Evolutionary conservation across 768 basidiomycete genomes (phyloP).

Genomic region (Phlebiopsis flavidoalba): DNA sequence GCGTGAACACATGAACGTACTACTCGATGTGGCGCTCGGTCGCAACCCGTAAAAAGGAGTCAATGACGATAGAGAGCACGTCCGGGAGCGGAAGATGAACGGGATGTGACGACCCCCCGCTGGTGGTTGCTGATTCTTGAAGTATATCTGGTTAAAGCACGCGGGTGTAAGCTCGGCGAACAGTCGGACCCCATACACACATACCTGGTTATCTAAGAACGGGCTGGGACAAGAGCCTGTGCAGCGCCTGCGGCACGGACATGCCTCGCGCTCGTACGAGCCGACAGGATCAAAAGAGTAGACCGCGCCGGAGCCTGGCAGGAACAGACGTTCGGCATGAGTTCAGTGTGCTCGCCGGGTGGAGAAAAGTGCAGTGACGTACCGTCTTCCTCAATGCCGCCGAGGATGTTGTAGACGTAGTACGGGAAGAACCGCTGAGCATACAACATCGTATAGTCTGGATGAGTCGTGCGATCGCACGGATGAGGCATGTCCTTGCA

Average conservation of each 20-base stretch:
- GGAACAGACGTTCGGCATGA: slow-evolving; percentile 14
- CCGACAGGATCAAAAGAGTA: slow-evolving; percentile 99
- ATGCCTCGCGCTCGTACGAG: slow-evolving; percentile 95
- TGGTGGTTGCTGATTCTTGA: slow-evolving; percentile 87
- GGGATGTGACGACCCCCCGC: slow-evolving; percentile 66
- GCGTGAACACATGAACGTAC: slow-evolving; percentile 33
- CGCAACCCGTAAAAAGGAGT: slow-evolving; percentile 87
- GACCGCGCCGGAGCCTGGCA: slow-evolving; percentile 85
- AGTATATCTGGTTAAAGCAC: slow-evolving; percentile 76
- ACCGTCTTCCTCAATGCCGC: slow-evolving; percentile 97
- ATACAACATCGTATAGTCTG: slow-evolving; percentile 99
- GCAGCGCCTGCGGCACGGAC: slow-evolving; percentile 95
- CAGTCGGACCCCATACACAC: slow-evolving; percentile 36
- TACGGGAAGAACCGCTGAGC: slow-evolving; percentile 96
- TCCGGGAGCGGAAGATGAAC: slow-evolving; percentile 74
- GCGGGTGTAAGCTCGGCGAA: slow-evolving; percentile 42
- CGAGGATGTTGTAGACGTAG: slow-evolving; percentile 95
- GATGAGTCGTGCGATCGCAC: slow-evolving; percentile 94
- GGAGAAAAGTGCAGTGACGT: slow-evolving; percentile 26
- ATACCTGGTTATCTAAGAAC: slow-evolving; percentile 96
- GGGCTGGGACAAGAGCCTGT: slow-evolving; percentile 92
- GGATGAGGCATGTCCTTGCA: slow-evolving; percentile 93
- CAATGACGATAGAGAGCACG: slow-evolving; percentile 84
- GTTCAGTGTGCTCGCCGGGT: neutral
- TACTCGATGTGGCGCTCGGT: slow-evolving; percentile 99